Evolutionary conservation across 768 basidiomycete genomes (phyloP).

Genomic region (Pulveroboletus sp.): DNA sequence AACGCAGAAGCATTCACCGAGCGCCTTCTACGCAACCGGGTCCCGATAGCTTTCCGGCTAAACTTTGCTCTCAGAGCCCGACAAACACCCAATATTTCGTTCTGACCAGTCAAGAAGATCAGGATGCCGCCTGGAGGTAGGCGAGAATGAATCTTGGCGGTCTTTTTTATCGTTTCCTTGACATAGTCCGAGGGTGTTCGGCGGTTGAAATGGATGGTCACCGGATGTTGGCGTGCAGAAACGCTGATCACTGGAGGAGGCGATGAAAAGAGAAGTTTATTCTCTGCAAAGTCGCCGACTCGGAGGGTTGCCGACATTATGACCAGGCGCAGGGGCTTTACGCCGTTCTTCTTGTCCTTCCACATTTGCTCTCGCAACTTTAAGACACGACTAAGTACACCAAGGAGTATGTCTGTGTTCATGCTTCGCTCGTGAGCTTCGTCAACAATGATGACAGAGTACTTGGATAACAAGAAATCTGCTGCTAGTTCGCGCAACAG

Average conservation of each 20-base stretch:
- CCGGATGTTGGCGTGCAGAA: constrained; percentile 88
- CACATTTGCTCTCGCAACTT: constrained; percentile 87
- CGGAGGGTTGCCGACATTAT: constrained; percentile 99
- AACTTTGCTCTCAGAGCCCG: constrained; percentile 75
- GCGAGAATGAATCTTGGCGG: constrained; percentile 86
- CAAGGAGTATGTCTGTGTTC: constrained; percentile 97
- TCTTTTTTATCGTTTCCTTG: constrained; percentile 84
- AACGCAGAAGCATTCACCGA: constrained; percentile 23
- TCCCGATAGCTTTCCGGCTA: constrained; percentile 57
- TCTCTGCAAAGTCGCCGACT: constrained; percentile 87
- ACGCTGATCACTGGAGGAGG: constrained; percentile 93
- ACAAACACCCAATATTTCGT: constrained; percentile 87
- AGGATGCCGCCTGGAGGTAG: constrained; percentile 91
- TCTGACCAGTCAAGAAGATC: constrained; percentile 93
- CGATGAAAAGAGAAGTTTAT: constrained; percentile 69
- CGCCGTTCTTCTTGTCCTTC: constrained; percentile 66
- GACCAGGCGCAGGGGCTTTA: constrained; percentile 85
- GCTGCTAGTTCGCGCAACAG: constrained; percentile 86
- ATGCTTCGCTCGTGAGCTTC: constrained; percentile 98
- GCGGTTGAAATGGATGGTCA: constrained; percentile 90
- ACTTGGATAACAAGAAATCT: constrained; percentile 91
- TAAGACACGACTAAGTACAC: constrained; percentile 90
- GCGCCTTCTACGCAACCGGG: constrained; percentile 39
- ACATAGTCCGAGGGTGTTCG: constrained; percentile 86
- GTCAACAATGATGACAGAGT: constrained; percentile 93